Base-by-base conservation (phyloP, 106 monocot species). In the Ottelia alismoides region DNA sequence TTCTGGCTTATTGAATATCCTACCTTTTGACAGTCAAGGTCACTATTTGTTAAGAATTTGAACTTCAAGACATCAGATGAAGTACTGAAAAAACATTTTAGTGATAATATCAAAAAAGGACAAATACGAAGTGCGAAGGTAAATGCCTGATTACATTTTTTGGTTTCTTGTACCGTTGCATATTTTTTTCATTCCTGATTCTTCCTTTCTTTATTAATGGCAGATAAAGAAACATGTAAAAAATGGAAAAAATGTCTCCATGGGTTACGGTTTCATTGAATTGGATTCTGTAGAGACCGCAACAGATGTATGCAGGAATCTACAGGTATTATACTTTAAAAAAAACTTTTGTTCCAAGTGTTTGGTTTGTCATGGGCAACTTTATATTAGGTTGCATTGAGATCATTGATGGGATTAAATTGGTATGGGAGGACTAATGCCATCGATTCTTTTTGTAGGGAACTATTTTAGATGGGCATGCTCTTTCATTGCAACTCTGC, bases 251-350 rank as follows among this genome's bases (percentile, higher is more conserved):
- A 79, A 63, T 71, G 66, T 98, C 27, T 98, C 96, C 9, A 85
- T 79, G 79, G 96, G 96, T 63, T 98, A 79, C 65, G 96, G 96
- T 58, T 98, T 98, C 48, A 69, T 98, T 52, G 96, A 98, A 67
- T 85, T 98, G 58, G 85, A 89, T 62, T 85, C 89, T 45, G 58
- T 85, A 16, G 89, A 82, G 53, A 89, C 96, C 47, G 89, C 96
- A 56, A 82, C 72, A 27, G 67, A 61, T 28, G 64, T 77, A 27
- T 85, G 84, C 72, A 71, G 61, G 40, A 82, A 89, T 73, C 63
- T 85, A 27, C 89, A 82, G 82, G 96, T 96, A 78, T 27, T 26
- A 3, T 20, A 12, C 43, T 55, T 9, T 43, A 7, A 43, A 19
- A 10, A 12, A 35, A 18, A 22, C 25, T 52, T 30, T 31, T n/a